Evolutionary conservation across 371 early-diverging fungal genomes (phyloP), one percentile per base, ranked within the genome.

Genomic region (Circinella minor): DNA sequence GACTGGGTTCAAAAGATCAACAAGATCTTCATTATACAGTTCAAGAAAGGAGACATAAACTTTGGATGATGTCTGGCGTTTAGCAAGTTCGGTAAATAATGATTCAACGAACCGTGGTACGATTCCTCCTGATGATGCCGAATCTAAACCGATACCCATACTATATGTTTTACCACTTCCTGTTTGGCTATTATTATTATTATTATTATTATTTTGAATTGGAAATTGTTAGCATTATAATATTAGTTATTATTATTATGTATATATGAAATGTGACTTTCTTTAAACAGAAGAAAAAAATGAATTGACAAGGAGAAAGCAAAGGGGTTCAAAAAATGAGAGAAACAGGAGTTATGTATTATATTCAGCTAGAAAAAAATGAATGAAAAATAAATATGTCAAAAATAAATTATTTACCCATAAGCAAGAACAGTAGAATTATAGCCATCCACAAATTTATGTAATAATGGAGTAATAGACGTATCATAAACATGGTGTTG

Each of bases 21-120:
- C 89, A 8, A 98, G 79, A 62, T 96, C 95, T 81, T 99, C 99
- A 79, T 99, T 99, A 84, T 99, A 99, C 39, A 99, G 81, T 78
- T 99, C 99, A n/a, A 98, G 74, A 79, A 93, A 97, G 48, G 95
- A 89, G 4, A 91, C 89, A 65, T 71, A 82, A 20, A 93, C 89
- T 64, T 43, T 69, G 65, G 65, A 85, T 82, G 49, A 96, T 92
- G 79, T 99, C 61, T 83, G 67, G 51, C 80, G 76, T n/a, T 71
- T 55, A 51, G 77, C 65, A 36, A 90, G 51, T 8, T 72, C 70
- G 43, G 74, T 51, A 57, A 88, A 96, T 37, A 97, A 81, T 55
- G 83, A 76, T 49, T 86, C 67, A 61, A 96, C 90, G 34, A 97
- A 91, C 47, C 96, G 88, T 27, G 97, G 96, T 47, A 98, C 93